Percentiles rank a stretch among this genome's conserved stretches.
Conservation (phyloP, 208 protist species). For the Trypanosoma cruzi region DNA sequence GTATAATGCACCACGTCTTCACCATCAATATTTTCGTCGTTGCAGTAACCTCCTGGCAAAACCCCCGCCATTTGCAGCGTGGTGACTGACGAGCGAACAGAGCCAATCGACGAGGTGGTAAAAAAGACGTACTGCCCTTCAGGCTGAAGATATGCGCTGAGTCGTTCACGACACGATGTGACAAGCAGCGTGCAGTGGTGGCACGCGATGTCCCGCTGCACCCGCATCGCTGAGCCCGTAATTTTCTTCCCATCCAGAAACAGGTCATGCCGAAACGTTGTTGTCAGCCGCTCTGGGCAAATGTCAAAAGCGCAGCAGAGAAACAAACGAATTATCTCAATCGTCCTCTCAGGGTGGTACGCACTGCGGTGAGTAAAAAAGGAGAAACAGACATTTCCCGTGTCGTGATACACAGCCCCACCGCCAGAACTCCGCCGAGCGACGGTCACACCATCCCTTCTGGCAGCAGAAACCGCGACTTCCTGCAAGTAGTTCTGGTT, state of each 20-base stretch:
- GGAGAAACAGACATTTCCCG: conserved; percentile 80
- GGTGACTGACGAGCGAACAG: conserved; percentile 75
- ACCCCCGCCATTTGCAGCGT: conserved; percentile 41
- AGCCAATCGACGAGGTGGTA: conserved; percentile 50
- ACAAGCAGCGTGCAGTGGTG: conserved; percentile 91
- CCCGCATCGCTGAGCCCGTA: conserved; percentile 88
- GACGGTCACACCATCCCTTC: conserved; percentile 49
- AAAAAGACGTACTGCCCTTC: conserved; percentile 61
- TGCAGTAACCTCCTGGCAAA: conserved; percentile 2
- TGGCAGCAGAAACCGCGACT: conserved; percentile 46
- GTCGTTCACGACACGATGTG: conserved; percentile 29
- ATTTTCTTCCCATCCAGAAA: conserved; percentile 88
- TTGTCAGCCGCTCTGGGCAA: conserved; percentile 46
- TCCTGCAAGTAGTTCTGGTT: conserved; percentile 86
- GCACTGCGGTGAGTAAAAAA: conserved; percentile 73
- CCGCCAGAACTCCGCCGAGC: conserved; percentile 80
- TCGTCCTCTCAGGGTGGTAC: conserved; percentile 76
- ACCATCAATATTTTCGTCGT: background rate
- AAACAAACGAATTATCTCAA: conserved; percentile 62
- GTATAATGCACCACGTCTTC: conserved; percentile 23
- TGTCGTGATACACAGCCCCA: conserved; percentile 87
- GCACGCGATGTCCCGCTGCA: conserved; percentile 78
- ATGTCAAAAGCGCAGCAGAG: conserved; percentile 47
- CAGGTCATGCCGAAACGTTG: conserved; percentile 75
- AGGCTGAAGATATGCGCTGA: conserved; percentile 57